Evolutionary conservation across 2,329 filamentous ascomycete genomes (phyloP), one percentile per base, ranked within the genome.

Genomic region (Didymella segeticola): DNA sequence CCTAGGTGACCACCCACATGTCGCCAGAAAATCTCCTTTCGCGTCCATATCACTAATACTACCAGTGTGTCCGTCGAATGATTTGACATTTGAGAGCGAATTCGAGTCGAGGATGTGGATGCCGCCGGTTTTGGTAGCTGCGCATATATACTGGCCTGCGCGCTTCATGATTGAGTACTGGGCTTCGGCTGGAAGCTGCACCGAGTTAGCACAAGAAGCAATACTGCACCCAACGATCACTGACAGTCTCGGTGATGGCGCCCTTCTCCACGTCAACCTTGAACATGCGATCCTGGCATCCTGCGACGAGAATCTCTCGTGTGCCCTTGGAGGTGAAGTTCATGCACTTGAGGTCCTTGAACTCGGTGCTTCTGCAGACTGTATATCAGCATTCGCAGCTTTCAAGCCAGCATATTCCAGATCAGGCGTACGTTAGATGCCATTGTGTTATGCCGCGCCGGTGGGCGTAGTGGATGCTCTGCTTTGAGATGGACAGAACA

Each of bases 21-120:
- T 98, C 19, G 98, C 89, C 47, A 99, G 86, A 62, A 95, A 95
- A 73, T 98, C 93, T 68, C 95, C 91, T 70, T 95, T 90, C 8
- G 93, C 91, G 77, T 99, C 95, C 90, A 99, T 97, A 73, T 98
- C 93, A 73, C 91, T 96, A 71, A 99, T 90, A 45, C 87, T 85
- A 8, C 91, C 90, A 1, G 89, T 88, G 70, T 99, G 95, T 0
- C 93, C 92, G 71, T 91, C 91, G 90, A 95, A 99, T 10, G 86
- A 86, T 72, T 93, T 96, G 63, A 95, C 81, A 5, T 96, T 83
- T 34, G 85, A 83, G 68, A 96, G 90, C 50, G 83, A 90, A 48
- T 85, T 80, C 1, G 93, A 85, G 69, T 96, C 93, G 19, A 99
- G 81, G 25, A 97, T 88, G 74, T 98, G 88, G 41, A 99, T 89